Conservation (phyloP, 2,329 filamentous ascomycete genomes). For the Neonectria punicea region DNA sequence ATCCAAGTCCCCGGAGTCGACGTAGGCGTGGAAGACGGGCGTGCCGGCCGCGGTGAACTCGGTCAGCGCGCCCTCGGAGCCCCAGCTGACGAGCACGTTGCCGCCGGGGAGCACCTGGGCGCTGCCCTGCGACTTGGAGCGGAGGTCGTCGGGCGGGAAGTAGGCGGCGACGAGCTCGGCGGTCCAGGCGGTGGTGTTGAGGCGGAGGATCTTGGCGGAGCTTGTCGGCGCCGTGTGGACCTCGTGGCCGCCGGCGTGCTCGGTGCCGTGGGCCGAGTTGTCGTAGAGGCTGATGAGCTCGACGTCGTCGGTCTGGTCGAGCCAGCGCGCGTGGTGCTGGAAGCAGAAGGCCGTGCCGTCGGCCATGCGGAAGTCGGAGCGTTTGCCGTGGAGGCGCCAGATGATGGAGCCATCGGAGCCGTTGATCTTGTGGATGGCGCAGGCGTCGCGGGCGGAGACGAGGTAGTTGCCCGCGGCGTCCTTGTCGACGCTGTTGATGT, state of each 20-base stretch:
- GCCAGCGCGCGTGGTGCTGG: constrained; percentile 63
- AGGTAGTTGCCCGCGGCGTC: constrained; percentile 60
- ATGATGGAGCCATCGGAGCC: constrained; percentile 59
- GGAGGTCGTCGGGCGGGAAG: constrained; percentile 60
- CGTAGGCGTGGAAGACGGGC: constrained; percentile 63
- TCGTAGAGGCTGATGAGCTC: constrained; percentile 65
- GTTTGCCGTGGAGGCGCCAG: constrained; percentile 63
- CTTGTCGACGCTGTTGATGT: constrained; percentile 68
- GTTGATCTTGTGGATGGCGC: constrained; percentile 60
- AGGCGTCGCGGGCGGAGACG: constrained; percentile 62
- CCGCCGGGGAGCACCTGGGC: constrained; percentile 65
- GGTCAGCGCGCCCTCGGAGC: constrained; percentile 59
- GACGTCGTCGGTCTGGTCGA: constrained; percentile 52
- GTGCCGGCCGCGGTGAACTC: constrained; percentile 58
- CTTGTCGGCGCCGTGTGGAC: constrained; percentile 45
- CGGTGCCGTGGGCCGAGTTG: constrained; percentile 61
- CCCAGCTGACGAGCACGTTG: constrained; percentile 68
- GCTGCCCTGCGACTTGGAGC: constrained; percentile 60
- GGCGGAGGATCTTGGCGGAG: constrained; percentile 59
- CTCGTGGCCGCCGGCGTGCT: constrained; percentile 46
- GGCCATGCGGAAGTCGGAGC: constrained; percentile 52
- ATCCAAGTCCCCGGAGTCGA: constrained; percentile 51
- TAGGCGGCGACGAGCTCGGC: constrained; percentile 60
- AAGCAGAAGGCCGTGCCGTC: constrained; percentile 56
- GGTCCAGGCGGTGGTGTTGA: constrained; percentile 57